Conservation (phyloP, 495 filamentous ascomycete genomes). For the Cercophora scortea region DNA sequence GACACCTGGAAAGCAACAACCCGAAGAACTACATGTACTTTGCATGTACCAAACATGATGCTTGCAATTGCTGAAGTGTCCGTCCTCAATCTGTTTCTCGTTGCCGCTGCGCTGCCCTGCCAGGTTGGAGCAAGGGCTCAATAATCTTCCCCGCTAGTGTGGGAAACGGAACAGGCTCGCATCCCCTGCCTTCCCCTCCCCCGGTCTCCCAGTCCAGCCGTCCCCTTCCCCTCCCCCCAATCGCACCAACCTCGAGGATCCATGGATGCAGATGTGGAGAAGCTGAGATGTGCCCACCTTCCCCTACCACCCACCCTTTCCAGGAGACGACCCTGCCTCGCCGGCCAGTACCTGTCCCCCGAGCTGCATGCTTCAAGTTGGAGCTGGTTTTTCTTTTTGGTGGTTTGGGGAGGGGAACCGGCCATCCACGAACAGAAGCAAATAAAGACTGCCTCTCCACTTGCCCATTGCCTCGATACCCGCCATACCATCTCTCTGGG, state of each 20-base stretch:
- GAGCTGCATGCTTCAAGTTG: background rate
- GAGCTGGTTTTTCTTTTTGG: background rate
- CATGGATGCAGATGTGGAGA: slow-evolving; percentile 6
- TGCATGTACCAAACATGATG: too few relatives aligned
- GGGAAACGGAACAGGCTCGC: background rate
- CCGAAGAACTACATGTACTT: too few relatives aligned
- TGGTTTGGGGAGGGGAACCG: background rate
- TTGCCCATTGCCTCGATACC: background rate
- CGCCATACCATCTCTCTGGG: background rate
- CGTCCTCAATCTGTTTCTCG: too few relatives aligned
- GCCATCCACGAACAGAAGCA: background rate
- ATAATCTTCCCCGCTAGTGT: background rate
- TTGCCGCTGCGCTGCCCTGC: too few relatives aligned
- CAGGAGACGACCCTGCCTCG: too few relatives aligned
- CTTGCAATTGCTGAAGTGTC: too few relatives aligned
- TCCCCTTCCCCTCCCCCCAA: background rate
- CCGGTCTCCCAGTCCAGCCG: too few relatives aligned
- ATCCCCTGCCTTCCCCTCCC: background rate
- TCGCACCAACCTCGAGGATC: background rate
- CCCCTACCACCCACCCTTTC: background rate
- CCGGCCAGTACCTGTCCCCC: background rate
- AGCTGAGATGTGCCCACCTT: slow-evolving; percentile 6
- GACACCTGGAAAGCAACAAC: too few relatives aligned
- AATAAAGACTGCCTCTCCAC: background rate
- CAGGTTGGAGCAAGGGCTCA: too few relatives aligned